Base-by-base conservation (phyloP, 768 basidiomycete genomes). In the Suillus bovinus region DNA sequence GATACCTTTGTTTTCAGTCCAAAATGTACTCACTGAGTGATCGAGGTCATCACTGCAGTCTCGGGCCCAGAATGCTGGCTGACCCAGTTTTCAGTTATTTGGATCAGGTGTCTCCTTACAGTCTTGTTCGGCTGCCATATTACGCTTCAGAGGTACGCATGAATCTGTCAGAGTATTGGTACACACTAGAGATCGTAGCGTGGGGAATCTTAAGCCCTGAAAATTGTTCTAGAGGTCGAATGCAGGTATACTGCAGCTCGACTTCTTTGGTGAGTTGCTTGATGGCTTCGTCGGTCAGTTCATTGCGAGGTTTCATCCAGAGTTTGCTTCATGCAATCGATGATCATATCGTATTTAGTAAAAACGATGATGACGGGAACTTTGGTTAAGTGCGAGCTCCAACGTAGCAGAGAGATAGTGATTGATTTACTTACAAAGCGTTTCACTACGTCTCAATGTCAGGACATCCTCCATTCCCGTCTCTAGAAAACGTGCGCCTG, bases 271-370 rank as follows among this genome's bases (percentile, higher is more conserved):
- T 27, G 10, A 61, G n/a, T 20, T 58, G 27, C 9, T 59, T 31
- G 7, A 64, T 16, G 27, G 54, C 46, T 13, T 68, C 58, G 14
- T 41, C 42, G 27, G 46, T 56, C 33, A 27, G 36, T 6, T 2
- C 4, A 0, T 1, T 20, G 4, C 31, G 24, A 20, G 2, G 42
- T 73, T 74, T 58, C 77, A 68, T 1, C 79, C 79, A 55, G 68
- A 79, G 5, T 80, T 2, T 42, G 41, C 0, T 58, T 44, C n/a
- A 46, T 24, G 10, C 14, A 22, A 2, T 31, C 31, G 16, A 27
- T 10, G 4, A 62, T n/a, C 54, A 14, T 44, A 31, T 62, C 61
- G 5, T 46, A 56, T 38, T 62, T 58, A 3, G 61, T 62, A 22
- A 62, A 29, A 11, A 62, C 55, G 16, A 47, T 8, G 2, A 62